These are phyloP conservation scores for Iberis pinnata DNA, from an alignment of 345 rosid genomes.

Conservation along the genomic window DNA sequence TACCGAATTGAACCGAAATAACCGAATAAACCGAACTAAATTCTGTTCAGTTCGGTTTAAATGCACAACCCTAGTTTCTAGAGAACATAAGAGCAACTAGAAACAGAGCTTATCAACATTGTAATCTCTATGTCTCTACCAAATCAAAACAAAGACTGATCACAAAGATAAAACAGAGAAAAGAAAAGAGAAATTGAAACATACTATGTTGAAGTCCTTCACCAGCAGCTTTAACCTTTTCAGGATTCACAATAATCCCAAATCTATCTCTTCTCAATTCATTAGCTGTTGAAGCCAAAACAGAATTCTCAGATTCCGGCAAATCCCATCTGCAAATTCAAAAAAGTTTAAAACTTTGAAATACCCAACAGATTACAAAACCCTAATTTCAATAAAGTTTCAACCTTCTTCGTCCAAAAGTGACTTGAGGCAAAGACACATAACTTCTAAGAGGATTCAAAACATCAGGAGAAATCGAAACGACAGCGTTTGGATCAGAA, in stretches of 20 bases:
- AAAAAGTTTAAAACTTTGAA: conserved; percentile 38
- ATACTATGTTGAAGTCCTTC: conserved; percentile 65
- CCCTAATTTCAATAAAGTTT: conserved; percentile 5
- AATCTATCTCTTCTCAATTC: conserved; percentile 60
- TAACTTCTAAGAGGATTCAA: conserved; percentile 83
- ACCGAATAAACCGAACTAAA: background rate
- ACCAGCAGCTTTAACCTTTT: conserved; percentile 80
- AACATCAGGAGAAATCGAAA: conserved; percentile 44
- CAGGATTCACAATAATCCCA: conserved; percentile 43
- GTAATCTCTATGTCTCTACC: background rate
- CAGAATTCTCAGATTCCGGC: conserved; percentile 42
- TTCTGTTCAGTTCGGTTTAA: no score
- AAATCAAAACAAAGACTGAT: background rate
- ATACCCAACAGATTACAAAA: background rate
- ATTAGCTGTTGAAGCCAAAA: conserved; percentile 71
- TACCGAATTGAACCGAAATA: background rate
- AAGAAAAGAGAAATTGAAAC: conserved; percentile 17
- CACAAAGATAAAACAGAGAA: background rate
- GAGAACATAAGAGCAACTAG: no score
- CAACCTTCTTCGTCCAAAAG: conserved; percentile 85
- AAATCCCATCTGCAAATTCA: conserved; percentile 57
- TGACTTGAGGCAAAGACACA: conserved; percentile 77
- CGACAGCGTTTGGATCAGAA: conserved; percentile 28
- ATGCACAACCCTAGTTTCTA: no score
- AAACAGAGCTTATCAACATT: no score